A percentile compares a stretch with the other conserved stretches of the same genome.
Evolutionary conservation across 2,329 filamentous ascomycete genomes (phyloP).

Genomic region (Verruconis gallopava): DNA sequence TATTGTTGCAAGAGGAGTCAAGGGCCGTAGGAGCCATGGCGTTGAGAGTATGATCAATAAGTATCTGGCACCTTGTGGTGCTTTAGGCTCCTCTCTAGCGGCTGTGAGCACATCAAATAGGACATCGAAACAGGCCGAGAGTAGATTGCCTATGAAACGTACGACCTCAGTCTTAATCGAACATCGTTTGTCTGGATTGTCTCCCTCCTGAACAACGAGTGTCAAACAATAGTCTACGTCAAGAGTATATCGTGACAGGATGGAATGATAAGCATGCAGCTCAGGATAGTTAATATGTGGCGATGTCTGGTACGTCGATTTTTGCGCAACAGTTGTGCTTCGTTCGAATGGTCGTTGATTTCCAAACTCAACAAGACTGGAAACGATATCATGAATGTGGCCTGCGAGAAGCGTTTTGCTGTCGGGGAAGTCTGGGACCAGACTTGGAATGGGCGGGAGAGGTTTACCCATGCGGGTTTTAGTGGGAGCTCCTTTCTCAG

Average conservation of each 20-base stretch:
- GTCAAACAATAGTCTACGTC: not conserved
- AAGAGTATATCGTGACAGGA: conserved; percentile 2
- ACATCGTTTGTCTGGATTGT: not conserved
- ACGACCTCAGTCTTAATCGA: conserved; percentile 1
- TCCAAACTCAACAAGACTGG: not conserved
- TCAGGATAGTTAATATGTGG: conserved; percentile 3
- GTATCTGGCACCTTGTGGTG: conserved; percentile 1
- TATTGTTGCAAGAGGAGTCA: not conserved
- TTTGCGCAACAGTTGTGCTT: not conserved
- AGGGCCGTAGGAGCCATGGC: not conserved
- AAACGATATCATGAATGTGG: conserved; percentile 5
- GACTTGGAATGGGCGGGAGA: not conserved
- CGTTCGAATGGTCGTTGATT: not conserved
- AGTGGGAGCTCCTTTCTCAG: not conserved
- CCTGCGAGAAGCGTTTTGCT: conserved; percentile 5
- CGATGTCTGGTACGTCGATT: not conserved
- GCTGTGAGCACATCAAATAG: conserved; percentile 3
- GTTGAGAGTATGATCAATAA: not conserved
- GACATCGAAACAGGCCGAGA: not conserved
- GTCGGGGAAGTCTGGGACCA: not conserved
- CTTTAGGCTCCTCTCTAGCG: not conserved
- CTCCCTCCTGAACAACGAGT: not conserved
- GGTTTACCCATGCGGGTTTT: not conserved
- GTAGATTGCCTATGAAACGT: not conserved
- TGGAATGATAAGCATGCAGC: conserved; percentile 3